Conservation (phyloP, 2,329 filamentous ascomycete genomes). For the Aurifilum marmelostoma region DNA sequence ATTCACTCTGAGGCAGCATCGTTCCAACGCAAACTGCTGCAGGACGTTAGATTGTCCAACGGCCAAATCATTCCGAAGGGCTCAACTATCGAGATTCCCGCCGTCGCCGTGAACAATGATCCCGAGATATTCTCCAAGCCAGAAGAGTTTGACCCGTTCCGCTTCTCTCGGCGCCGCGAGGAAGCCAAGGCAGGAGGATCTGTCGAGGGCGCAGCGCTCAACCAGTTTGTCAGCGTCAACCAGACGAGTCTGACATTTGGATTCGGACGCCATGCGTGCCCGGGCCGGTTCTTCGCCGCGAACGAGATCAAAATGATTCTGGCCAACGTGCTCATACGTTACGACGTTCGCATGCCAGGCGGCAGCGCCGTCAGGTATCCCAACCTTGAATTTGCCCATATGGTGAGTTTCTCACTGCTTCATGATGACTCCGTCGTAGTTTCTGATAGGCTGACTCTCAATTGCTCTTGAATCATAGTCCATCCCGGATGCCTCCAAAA, state of each 20-base stretch:
- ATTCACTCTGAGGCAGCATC: slow-evolving; percentile 38
- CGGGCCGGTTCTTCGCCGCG: slow-evolving; percentile 43
- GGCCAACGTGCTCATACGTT: slow-evolving; percentile 35
- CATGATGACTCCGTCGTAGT: neutral
- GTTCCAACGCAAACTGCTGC: slow-evolving; percentile 54
- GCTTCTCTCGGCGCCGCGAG: slow-evolving; percentile 43
- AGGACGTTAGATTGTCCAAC: slow-evolving; percentile 55
- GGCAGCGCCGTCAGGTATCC: neutral
- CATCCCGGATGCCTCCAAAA: slow-evolving; percentile 4
- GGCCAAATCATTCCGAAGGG: slow-evolving; percentile 53
- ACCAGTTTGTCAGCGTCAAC: slow-evolving; percentile 46
- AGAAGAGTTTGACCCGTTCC: slow-evolving; percentile 43
- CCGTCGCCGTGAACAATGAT: slow-evolving; percentile 43
- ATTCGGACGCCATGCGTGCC: slow-evolving; percentile 45
- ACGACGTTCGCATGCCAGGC: slow-evolving; percentile 32
- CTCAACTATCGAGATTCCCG: slow-evolving; percentile 45
- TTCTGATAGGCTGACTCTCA: neutral
- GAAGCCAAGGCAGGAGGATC: slow-evolving; percentile 32
- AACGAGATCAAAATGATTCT: slow-evolving; percentile 43
- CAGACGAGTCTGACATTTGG: slow-evolving; percentile 42
- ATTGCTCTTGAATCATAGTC: neutral
- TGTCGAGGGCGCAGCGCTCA: slow-evolving; percentile 38
- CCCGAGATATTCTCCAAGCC: slow-evolving; percentile 42
- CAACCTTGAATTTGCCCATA: slow-evolving; percentile 5
- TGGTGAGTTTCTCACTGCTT: neutral